phyloP scores from a whole-genome alignment of 805 yeast genomes.

The Candida chilensis region DNA sequence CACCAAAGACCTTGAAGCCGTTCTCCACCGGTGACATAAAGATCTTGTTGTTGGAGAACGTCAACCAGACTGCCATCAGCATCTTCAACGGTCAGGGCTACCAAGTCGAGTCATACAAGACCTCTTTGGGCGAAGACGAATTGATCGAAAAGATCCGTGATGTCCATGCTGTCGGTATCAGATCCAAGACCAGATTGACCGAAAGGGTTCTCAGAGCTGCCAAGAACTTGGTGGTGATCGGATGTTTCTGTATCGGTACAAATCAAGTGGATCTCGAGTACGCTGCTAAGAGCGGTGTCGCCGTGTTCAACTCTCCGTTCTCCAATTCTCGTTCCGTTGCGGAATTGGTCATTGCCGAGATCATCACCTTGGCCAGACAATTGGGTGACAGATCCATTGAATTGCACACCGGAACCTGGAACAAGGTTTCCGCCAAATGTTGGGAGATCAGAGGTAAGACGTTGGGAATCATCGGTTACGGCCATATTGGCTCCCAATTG shows the following conservation, averaged over 20 bases:
- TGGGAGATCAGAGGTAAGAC: constrained; percentile 99
- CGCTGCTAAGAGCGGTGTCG: constrained; percentile 90
- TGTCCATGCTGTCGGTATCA: constrained; percentile 95
- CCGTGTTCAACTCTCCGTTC: constrained; percentile 97
- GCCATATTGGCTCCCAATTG: constrained; percentile 96
- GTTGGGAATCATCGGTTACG: constrained; percentile 93
- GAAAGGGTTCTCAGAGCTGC: constrained; percentile 77
- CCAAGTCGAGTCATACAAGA: constrained; percentile 90
- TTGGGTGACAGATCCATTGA: constrained; percentile 94
- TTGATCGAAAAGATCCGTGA: constrained; percentile 87
- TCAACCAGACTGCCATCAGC: constrained; percentile 84
- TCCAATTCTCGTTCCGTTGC: constrained; percentile 98
- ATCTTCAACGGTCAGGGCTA: constrained; percentile 87
- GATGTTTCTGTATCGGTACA: constrained; percentile 99
- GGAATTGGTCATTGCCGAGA: constrained; percentile 92
- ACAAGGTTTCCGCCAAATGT: constrained; percentile 88
- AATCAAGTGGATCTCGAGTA: constrained; percentile 91
- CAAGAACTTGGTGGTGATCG: constrained; percentile 79
- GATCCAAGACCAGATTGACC: constrained; percentile 91
- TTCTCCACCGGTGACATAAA: constrained; percentile 94
- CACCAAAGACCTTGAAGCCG: constrained; percentile 77
- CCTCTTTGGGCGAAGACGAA: constrained; percentile 86
- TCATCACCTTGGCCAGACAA: constrained; percentile 91
- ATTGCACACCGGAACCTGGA: constrained; percentile 95
- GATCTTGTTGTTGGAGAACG: constrained; percentile 85